Evolutionary conservation across 2,329 filamentous ascomycete genomes (phyloP).

Genomic region (Stemphylium beticola): DNA sequence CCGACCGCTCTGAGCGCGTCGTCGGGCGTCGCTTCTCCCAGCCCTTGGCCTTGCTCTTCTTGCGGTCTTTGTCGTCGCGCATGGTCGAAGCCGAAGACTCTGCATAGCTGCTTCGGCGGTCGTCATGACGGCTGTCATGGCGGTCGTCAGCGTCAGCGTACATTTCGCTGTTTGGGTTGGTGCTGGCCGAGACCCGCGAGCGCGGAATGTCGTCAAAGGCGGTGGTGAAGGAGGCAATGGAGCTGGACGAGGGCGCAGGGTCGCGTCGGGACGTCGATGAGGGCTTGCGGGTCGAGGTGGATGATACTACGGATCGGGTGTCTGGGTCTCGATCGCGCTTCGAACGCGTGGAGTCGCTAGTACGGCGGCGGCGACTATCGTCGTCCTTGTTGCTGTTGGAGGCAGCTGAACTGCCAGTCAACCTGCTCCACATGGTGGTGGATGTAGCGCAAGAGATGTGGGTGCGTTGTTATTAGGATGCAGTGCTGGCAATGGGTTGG

Average conservation of each 20-base stretch:
- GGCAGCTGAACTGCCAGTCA: conserved; percentile 44
- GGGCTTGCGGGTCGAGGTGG: conserved; percentile 42
- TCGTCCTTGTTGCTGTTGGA: conserved; percentile 35
- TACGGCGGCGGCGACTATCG: conserved; percentile 31
- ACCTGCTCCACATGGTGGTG: conserved; percentile 47
- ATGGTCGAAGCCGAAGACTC: conserved; percentile 34
- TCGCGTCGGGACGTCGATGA: conserved; percentile 36
- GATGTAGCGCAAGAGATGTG: conserved; percentile 13
- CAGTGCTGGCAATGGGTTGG: conserved; percentile 21
- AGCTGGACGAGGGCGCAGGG: conserved; percentile 35
- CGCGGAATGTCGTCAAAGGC: conserved; percentile 42
- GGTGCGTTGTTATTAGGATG: conserved; percentile 25
- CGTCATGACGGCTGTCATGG: conserved; percentile 32
- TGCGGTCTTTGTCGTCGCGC: conserved; percentile 40
- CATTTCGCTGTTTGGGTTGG: conserved; percentile 36
- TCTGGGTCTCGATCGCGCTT: conserved; percentile 40
- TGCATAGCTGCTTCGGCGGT: conserved; percentile 40
- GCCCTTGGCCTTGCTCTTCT: conserved; percentile 34
- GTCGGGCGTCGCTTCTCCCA: conserved; percentile 36
- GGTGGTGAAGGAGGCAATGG: conserved; percentile 49
- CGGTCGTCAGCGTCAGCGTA: conserved; percentile 41
- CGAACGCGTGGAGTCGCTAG: conserved; percentile 35
- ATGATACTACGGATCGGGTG: conserved; percentile 45
- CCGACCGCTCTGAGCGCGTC: conserved; percentile 37
- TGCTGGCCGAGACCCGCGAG: conserved; percentile 17